A percentile compares a stretch with the other conserved stretches of the same genome.
Evolutionary conservation across 306 rosid genomes (phyloP).

Genomic region (Potentilla sterilis): DNA sequence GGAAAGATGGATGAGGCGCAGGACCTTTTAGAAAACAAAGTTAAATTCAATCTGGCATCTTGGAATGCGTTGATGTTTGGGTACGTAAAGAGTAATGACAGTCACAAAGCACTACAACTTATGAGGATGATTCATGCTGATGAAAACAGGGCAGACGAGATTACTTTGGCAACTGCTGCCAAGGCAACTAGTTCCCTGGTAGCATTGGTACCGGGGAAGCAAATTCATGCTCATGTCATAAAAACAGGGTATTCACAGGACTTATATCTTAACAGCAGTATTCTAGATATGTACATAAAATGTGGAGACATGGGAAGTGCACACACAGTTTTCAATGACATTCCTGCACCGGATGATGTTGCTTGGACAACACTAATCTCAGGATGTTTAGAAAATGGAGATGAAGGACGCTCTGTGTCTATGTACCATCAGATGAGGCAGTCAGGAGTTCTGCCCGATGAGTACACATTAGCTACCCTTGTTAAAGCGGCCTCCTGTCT

Average conservation of each 20-base stretch:
- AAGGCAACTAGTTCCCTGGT: slow-evolving; percentile 68
- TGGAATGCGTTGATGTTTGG: slow-evolving; percentile 91
- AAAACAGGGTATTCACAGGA: slow-evolving; percentile 50
- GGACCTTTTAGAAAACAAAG: slow-evolving; percentile 43
- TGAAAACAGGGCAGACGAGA: slow-evolving; percentile 50
- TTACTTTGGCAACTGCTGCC: slow-evolving; percentile 63
- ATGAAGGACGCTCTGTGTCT: slow-evolving; percentile 57
- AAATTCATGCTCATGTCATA: slow-evolving; percentile 57
- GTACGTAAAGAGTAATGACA: slow-evolving; percentile 38
- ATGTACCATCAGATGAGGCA: slow-evolving; percentile 69
- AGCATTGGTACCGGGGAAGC: slow-evolving; percentile 59
- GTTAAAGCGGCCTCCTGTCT: slow-evolving; percentile 67
- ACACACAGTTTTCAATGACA: slow-evolving; percentile 45
- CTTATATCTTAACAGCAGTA: slow-evolving; percentile 56
- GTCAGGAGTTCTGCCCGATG: slow-evolving; percentile 65
- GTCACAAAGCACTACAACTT: slow-evolving; percentile 52
- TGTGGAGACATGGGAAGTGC: slow-evolving; percentile 76
- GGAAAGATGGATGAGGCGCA: slow-evolving; percentile 70
- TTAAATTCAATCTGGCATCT: slow-evolving; percentile 64
- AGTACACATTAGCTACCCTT: slow-evolving; percentile 76
- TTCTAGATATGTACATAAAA: slow-evolving; percentile 78
- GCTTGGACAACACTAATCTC: slow-evolving; percentile 93
- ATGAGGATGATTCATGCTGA: slow-evolving; percentile 45
- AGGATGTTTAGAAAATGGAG: slow-evolving; percentile 76
- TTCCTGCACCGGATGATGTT: slow-evolving; percentile 61